Evolutionary conservation across 108 stramenopile species (phyloP).

Genomic region (Skeletonema menzelii): DNA sequence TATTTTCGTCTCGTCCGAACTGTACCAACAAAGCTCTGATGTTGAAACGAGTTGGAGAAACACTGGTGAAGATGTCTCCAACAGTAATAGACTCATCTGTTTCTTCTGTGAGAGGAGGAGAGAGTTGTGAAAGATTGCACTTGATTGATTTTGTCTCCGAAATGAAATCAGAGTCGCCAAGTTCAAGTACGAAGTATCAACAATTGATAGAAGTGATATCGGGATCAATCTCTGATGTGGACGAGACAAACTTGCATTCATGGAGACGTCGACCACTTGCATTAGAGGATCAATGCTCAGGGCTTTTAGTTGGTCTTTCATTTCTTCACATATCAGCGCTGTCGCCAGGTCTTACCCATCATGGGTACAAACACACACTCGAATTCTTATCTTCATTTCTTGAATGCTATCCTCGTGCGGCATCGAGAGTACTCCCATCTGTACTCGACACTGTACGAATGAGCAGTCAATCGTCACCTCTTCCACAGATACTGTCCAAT

Average conservation of each 20-base stretch:
- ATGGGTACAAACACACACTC: slow-evolving; percentile 3
- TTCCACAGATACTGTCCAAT: background rate
- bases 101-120: background rate
- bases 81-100: background rate
- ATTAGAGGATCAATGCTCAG: slow-evolving; percentile 25
- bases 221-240: slow-evolving; percentile 11
- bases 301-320: slow-evolving; percentile 32
- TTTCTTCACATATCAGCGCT: slow-evolving; percentile 19
- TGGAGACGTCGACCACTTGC: slow-evolving; percentile 36
- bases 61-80: background rate
- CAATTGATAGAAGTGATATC: slow-evolving; percentile 11
- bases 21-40: background rate
- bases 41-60: background rate
- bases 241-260: background rate
- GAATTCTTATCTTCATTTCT: slow-evolving; percentile 23
- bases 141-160: slow-evolving; percentile 23
- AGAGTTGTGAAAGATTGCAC: slow-evolving; percentile 3
- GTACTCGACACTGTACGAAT: slow-evolving; percentile 9
- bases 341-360: background rate
- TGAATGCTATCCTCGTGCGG: slow-evolving; percentile 15
- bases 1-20: background rate
- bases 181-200: background rate
- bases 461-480: background rate
- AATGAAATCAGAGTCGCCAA: slow-evolving; percentile 1
- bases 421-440: slow-evolving; percentile 18